Percentiles rank a stretch among this genome's conserved stretches.
These are phyloP conservation scores for Morella rubra DNA, from an alignment of 306 rosid genomes.

Conservation along the genomic window DNA sequence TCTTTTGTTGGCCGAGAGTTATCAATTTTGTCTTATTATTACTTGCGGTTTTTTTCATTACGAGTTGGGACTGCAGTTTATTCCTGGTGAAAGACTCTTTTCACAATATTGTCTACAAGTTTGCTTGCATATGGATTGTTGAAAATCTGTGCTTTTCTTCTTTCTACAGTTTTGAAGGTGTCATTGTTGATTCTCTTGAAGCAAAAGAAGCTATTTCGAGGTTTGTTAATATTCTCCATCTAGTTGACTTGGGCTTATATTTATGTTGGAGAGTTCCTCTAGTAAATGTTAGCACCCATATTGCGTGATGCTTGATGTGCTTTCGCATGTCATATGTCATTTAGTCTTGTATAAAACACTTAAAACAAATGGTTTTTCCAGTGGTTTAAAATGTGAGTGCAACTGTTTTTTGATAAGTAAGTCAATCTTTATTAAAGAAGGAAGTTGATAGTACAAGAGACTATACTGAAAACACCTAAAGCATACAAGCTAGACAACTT, in stretches of 20 bases:
- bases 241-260: constrained; percentile 15
- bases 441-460: too few species aligned
- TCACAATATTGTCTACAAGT: neutral
- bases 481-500: too few species aligned
- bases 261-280: constrained; percentile 15
- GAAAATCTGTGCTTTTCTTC: constrained; percentile 3
- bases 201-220: constrained; percentile 74
- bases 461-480: too few species aligned
- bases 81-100: constrained; percentile 10
- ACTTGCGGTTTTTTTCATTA: neutral
- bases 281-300: constrained; percentile 5
- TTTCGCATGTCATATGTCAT: neutral
- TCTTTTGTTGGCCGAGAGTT: constrained; percentile 7
- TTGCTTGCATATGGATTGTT: constrained; percentile 18
- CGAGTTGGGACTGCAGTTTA: neutral
- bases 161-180: constrained; percentile 75
- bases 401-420: too few species aligned
- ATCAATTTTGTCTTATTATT: neutral
- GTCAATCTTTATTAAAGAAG: too few species aligned
- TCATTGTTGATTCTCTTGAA: constrained; percentile 76
- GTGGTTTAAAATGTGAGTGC: neutral
- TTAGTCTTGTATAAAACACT: neutral
- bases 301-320: neutral
- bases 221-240: constrained; percentile 43
- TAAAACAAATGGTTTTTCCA: neutral